phyloP scores from a whole-genome alignment of 1,139 yeast genomes.

The Petasospora rhodanensis region DNA sequence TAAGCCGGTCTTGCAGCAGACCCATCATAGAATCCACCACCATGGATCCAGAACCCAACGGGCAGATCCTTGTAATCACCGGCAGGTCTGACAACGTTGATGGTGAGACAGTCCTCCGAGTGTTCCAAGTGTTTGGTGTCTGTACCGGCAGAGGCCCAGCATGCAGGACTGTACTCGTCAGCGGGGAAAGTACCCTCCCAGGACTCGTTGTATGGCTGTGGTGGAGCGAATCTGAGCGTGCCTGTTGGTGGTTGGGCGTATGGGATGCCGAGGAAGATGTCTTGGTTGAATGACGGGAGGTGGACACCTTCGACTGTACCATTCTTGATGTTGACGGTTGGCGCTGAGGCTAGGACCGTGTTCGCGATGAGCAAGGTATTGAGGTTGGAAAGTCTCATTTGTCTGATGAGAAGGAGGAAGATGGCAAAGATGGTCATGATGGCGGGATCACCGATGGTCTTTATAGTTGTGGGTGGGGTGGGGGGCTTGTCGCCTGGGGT shows the following conservation, averaged over 20 bases:
- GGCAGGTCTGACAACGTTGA: conserved; percentile 66
- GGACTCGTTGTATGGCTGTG: conserved; percentile 14
- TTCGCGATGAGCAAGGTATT: too few species aligned
- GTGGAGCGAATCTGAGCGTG: conserved; percentile 21
- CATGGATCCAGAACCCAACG: conserved; percentile 33
- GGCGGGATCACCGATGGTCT: too few species aligned
- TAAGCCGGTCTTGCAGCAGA: conserved; percentile 29
- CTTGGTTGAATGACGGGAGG: conserved; percentile 15
- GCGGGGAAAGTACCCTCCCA: conserved; percentile 11
- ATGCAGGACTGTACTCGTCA: conserved; percentile 16
- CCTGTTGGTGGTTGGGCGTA: conserved; percentile 27
- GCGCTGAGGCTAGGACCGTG: too few species aligned
- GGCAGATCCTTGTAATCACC: conserved; percentile 45
- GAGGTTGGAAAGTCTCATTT: too few species aligned
- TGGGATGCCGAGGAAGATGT: conserved; percentile 24
- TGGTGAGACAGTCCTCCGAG: conserved; percentile 30
- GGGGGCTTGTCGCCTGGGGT: too few species aligned
- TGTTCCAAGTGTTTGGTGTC: conserved; percentile 8
- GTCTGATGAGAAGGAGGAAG: too few species aligned
- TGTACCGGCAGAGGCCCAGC: conserved; percentile 9
- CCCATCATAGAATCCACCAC: conserved; percentile 32
- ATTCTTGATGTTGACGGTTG: conserved; percentile 5
- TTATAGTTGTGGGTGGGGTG: too few species aligned
- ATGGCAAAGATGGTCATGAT: too few species aligned
- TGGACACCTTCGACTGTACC: conserved; percentile 13